phyloP scores from a whole-genome alignment of 2,329 filamentous ascomycete species.

The Colletotrichum eleusines region DNA sequence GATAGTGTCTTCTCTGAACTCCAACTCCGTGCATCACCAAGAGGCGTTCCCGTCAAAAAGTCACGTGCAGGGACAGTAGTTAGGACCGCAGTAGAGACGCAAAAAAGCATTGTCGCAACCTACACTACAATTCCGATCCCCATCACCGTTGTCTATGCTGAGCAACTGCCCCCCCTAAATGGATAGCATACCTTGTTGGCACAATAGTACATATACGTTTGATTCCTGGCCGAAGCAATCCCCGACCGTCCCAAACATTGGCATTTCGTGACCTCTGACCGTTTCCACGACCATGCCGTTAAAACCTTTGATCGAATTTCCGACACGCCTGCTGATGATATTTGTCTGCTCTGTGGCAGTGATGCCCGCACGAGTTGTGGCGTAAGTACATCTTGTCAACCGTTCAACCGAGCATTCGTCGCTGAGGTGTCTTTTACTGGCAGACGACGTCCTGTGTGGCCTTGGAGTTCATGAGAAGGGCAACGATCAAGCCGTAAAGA shows the following conservation, averaged over 20 bases:
- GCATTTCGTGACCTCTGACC: conserved; percentile 40
- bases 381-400: conserved; percentile 54
- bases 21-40: not conserved
- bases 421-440: conserved; percentile 55
- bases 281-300: conserved; percentile 44
- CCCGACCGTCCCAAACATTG: conserved; percentile 42
- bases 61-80: not conserved
- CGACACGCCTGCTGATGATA: conserved; percentile 42
- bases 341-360: conserved; percentile 44
- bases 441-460: conserved; percentile 74
- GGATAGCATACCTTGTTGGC: conserved; percentile 55
- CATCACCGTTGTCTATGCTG: conserved; percentile 60
- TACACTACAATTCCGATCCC: conserved; percentile 58
- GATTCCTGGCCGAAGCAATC: conserved; percentile 45
- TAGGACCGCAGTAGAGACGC: not conserved
- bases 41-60: not conserved
- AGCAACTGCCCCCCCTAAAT: conserved; percentile 53
- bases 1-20: rapidly evolving
- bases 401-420: conserved; percentile 44
- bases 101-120: conserved; percentile 49
- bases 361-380: conserved; percentile 43
- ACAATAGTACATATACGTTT: conserved; percentile 65
- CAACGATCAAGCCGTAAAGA: conserved; percentile 99
- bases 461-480: conserved; percentile 99
- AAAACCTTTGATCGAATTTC: conserved; percentile 42